These are phyloP conservation scores for Torulaspora quercuum DNA, from an alignment of 805 yeast genomes.

Conservation along the genomic window DNA sequence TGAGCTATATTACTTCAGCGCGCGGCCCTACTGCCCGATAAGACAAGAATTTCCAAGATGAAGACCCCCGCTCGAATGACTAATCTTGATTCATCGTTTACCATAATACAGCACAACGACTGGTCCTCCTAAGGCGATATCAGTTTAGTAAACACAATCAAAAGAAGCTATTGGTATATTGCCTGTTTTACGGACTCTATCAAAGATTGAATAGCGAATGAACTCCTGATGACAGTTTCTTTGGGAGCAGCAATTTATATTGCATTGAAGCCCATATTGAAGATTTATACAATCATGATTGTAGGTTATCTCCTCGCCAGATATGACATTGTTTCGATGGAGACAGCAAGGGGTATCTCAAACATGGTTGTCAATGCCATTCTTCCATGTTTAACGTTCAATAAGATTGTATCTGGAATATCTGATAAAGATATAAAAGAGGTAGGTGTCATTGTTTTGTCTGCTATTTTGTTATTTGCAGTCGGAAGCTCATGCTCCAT, in stretches of 20 bases:
- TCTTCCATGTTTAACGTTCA: constrained; percentile 72
- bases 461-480: constrained; percentile 44
- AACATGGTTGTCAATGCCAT: constrained; percentile 64
- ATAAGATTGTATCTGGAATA: constrained; percentile 64
- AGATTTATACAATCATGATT: constrained; percentile 68
- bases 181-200: too few species aligned
- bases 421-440: constrained; percentile 65
- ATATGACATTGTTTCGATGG: constrained; percentile 59
- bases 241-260: constrained; percentile 70
- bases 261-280: constrained; percentile 81
- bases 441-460: constrained; percentile 60
- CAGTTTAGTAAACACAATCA: too few species aligned
- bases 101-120: too few species aligned
- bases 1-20: too few species aligned
- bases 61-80: too few species aligned
- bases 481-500: constrained; percentile 45
- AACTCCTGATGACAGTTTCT: constrained; percentile 15
- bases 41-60: too few species aligned
- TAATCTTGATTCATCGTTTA: too few species aligned
- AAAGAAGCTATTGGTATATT: too few species aligned
- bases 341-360: constrained; percentile 66
- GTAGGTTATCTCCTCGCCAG: constrained; percentile 65
- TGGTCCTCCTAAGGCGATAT: too few species aligned
- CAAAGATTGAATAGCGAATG: too few species aligned
- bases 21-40: too few species aligned